These are phyloP conservation scores for Botryosphaeria agaves DNA, from an alignment of 2,329 filamentous ascomycete species.

Conservation along the genomic window DNA sequence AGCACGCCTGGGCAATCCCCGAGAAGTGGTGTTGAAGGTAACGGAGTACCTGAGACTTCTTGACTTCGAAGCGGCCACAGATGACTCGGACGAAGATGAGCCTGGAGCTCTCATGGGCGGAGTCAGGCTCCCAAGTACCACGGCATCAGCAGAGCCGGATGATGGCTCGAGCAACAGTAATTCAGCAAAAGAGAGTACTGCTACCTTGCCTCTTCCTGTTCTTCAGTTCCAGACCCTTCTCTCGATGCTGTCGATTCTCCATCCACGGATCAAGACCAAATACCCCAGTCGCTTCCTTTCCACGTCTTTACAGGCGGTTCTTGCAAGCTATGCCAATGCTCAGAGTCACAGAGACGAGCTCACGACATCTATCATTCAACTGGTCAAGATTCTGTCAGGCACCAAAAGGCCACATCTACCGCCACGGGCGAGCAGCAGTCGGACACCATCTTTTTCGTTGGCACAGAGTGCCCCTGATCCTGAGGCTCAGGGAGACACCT, in stretches of 20 bases:
- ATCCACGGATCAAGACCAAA: slow-evolving; percentile 59
- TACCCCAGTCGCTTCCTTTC: slow-evolving; percentile 65
- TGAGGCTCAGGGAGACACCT: slow-evolving; percentile 30
- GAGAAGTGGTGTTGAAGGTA: slow-evolving; percentile 67
- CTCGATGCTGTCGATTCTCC: slow-evolving; percentile 54
- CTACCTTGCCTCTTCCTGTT: no score
- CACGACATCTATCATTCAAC: slow-evolving; percentile 51
- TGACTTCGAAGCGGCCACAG: slow-evolving; percentile 29
- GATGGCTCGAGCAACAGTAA: no score
- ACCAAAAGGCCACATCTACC: slow-evolving; percentile 48
- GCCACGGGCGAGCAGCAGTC: slow-evolving; percentile 36
- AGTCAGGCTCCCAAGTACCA: no score
- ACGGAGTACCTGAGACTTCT: slow-evolving; percentile 52
- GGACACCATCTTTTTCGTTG: slow-evolving; percentile 18
- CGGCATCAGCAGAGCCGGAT: no score
- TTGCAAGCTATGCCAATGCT: slow-evolving; percentile 45
- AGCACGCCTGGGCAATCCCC: slow-evolving; percentile 59
- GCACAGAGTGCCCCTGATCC: slow-evolving; percentile 33
- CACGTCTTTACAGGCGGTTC: slow-evolving; percentile 55
- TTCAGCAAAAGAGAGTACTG: no score
- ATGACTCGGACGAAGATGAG: slow-evolving; percentile 45
- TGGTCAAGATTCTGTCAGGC: slow-evolving; percentile 51
- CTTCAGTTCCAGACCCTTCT: slow-evolving; percentile 51
- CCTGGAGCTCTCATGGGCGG: no score
- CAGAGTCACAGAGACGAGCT: slow-evolving; percentile 41